Percentiles rank a stretch among this genome's conserved stretches.
phyloP scores from a whole-genome alignment of 768 basidiomycete species.

The Tulasnella sp. region DNA sequence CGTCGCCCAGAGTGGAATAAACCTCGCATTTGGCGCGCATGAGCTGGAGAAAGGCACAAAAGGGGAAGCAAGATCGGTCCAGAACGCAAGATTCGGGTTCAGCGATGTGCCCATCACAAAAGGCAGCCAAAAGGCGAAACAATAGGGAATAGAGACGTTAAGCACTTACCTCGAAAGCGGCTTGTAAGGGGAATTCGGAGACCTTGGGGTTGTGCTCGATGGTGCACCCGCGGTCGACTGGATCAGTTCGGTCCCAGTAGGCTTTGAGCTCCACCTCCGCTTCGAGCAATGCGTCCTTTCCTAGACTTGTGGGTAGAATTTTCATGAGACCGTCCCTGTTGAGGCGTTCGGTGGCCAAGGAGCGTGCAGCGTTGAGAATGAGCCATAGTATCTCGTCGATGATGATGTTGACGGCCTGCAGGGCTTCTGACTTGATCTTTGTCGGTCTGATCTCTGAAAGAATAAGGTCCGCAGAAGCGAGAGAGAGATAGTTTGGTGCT shows the following conservation, averaged over 20 bases:
- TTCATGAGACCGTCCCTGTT: slow-evolving; percentile 53
- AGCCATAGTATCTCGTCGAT: slow-evolving; percentile 76
- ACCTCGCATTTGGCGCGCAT: slow-evolving; percentile 79
- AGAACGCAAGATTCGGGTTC: not conserved
- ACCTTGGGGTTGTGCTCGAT: slow-evolving; percentile 37
- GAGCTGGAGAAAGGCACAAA: slow-evolving; percentile 34
- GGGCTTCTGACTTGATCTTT: slow-evolving; percentile 66
- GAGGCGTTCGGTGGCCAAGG: slow-evolving; percentile 61
- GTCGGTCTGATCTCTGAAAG: slow-evolving; percentile 91
- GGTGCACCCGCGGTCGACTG: slow-evolving; percentile 16
- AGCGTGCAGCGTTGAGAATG: slow-evolving; percentile 53
- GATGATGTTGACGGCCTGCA: slow-evolving; percentile 64
- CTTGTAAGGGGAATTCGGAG: slow-evolving; percentile 55
- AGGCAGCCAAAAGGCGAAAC: not conserved
- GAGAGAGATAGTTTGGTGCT: slow-evolving; percentile 69
- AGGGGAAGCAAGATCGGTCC: not conserved
- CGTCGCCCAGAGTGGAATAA: slow-evolving; percentile 74
- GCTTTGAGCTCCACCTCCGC: slow-evolving; percentile 87
- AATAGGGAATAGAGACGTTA: slow-evolving; percentile 17
- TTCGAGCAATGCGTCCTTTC: slow-evolving; percentile 85
- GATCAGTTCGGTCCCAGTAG: slow-evolving; percentile 66
- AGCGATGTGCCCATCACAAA: not conserved
- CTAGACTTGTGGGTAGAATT: slow-evolving; percentile 66
- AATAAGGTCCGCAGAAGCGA: slow-evolving; percentile 79
- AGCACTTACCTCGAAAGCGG: slow-evolving; percentile 55